phyloP scores from a whole-genome alignment of 148 eudicot genomes.

The Linanthus parryae region DNA sequence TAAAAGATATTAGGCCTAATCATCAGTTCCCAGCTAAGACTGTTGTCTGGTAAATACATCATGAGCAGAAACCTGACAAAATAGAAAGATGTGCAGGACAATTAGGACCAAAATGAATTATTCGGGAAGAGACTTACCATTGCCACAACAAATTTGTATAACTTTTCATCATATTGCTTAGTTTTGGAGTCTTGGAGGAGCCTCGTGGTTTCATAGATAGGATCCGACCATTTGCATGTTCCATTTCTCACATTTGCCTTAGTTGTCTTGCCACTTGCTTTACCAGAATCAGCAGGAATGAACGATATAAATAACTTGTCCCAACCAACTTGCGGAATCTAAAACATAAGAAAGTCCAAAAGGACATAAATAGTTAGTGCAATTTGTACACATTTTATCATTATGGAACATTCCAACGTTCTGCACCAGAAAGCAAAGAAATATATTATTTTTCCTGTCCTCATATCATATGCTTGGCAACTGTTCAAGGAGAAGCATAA shows the following conservation, averaged over 20 bases:
- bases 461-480: too few species aligned
- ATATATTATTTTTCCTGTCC: too few species aligned
- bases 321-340: conserved; percentile 94
- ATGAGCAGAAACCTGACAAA: too few species aligned
- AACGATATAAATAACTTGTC: conserved; percentile 87
- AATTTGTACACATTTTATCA: not conserved
- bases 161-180: conserved; percentile 83
- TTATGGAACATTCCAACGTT: not conserved
- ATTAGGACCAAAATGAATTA: conserved; percentile 1
- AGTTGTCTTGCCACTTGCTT: conserved; percentile 84
- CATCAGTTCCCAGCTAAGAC: too few species aligned
- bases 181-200: conserved; percentile 83
- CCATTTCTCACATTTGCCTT: conserved; percentile 97
- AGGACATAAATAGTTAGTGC: conserved; percentile 2
- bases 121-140: conserved; percentile 43
- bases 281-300: conserved; percentile 79
- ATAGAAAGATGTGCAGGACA: not conserved
- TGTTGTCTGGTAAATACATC: too few species aligned
- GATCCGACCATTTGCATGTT: conserved; percentile 95
- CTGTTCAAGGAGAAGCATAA: too few species aligned
- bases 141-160: conserved; percentile 87
- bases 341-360: conserved; percentile 12
- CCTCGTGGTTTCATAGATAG: conserved; percentile 94
- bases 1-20: too few species aligned
- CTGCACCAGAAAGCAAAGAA: too few species aligned